Evolutionary conservation across 495 filamentous ascomycete species (phyloP).

Genomic region (Baudoinia panamericana): DNA sequence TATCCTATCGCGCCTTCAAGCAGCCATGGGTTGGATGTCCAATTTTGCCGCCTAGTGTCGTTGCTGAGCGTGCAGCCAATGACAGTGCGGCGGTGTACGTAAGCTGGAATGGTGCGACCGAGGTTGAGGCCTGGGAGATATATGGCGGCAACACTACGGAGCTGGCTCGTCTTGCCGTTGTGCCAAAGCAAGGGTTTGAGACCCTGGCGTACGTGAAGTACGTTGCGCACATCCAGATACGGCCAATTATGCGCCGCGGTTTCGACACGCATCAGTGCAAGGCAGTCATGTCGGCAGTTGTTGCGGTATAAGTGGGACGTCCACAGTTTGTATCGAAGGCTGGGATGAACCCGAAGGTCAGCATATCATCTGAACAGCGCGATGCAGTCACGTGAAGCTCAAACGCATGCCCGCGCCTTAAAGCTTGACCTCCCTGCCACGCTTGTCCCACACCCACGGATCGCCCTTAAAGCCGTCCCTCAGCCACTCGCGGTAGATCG

Average conservation of each 20-base stretch:
- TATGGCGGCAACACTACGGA: slow-evolving; percentile 4
- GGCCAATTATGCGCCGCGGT: slow-evolving; percentile 10
- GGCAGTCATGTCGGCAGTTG: too few relatives aligned
- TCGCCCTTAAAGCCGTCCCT: slow-evolving; percentile 20
- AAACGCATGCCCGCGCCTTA: too few relatives aligned
- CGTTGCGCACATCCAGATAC: slow-evolving; percentile 4
- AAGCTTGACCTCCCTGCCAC: slow-evolving; percentile 9
- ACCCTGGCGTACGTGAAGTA: slow-evolving; percentile 2
- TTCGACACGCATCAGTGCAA: too few relatives aligned
- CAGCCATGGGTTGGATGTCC: slow-evolving; percentile 18
- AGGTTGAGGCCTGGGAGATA: slow-evolving; percentile 13
- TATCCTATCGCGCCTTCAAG: slow-evolving; percentile 16
- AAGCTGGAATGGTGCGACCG: slow-evolving; percentile 21
- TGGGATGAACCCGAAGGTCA: too few relatives aligned
- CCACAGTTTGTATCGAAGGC: too few relatives aligned
- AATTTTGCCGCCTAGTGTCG: slow-evolving; percentile 1
- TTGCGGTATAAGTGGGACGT: too few relatives aligned
- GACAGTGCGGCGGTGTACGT: slow-evolving; percentile 14
- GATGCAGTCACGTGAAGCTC: too few relatives aligned
- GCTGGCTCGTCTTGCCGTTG: not conserved
- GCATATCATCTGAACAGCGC: too few relatives aligned
- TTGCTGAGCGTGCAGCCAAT: slow-evolving; percentile 1
- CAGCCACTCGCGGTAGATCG: slow-evolving; percentile 21
- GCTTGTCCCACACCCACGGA: slow-evolving; percentile 23
- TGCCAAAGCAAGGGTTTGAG: slow-evolving; percentile 13